Evolutionary conservation across 1,284 basidiomycete genomes (phyloP).

Genomic region (Cystobasidium sp.): DNA sequence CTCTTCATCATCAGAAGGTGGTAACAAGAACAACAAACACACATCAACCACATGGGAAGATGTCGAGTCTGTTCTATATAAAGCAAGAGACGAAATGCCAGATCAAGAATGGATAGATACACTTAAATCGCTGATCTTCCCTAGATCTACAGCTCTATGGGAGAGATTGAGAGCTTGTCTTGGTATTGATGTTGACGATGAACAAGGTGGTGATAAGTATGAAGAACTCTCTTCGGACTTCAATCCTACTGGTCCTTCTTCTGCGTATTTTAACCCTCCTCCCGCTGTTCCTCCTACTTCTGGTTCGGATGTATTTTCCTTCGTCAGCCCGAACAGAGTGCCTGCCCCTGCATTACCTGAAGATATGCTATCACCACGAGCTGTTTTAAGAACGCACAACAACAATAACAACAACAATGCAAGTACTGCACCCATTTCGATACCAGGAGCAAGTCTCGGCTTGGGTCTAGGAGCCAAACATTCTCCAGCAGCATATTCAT

Average conservation of each 20-base stretch:
- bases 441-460: background rate
- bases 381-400: conserved; percentile 3
- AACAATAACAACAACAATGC: background rate
- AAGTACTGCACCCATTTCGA: background rate
- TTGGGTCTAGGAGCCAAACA: background rate
- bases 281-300: background rate
- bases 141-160: conserved; percentile 30
- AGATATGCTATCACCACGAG: conserved; percentile 17
- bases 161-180: conserved; percentile 39
- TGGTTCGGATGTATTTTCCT: background rate
- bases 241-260: background rate
- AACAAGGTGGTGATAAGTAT: conserved; percentile 36
- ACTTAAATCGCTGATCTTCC: conserved; percentile 29
- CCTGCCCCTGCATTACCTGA: background rate
- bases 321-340: background rate
- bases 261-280: conserved; percentile 3
- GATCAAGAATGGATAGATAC: conserved; percentile 44
- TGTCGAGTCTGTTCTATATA: conserved; percentile 8
- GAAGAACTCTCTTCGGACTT: conserved; percentile 33
- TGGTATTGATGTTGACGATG: conserved; percentile 43
- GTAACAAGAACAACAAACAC: background rate
- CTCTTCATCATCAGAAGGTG: background rate
- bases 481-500: background rate
- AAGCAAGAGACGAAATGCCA: conserved; percentile 16
- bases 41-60: conserved; percentile 18